Evolutionary conservation across 2,329 filamentous ascomycete genomes (phyloP), one percentile per base, ranked within the genome.

Genomic region (Epichloe gansuensis): DNA sequence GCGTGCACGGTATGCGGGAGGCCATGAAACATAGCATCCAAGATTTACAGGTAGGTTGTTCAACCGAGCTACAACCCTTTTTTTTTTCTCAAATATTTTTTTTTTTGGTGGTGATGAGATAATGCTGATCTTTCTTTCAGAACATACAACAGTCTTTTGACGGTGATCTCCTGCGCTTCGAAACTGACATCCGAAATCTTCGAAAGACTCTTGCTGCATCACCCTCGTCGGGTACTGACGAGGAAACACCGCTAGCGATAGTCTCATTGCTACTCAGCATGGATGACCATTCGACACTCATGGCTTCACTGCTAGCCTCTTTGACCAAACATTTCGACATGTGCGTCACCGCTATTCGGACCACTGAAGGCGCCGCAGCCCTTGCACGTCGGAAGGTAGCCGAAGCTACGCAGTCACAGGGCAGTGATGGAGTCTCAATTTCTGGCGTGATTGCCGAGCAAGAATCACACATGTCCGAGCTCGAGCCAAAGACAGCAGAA

Each of bases 241-340:
- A 64, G 2, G 64, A 70, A 47, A 65, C 63, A 7, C 56, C 53
- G 2, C 68, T 74, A 0, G 73, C 82, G 44, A 69, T 40, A 43
- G 48, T 76, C 2, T 68, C 74, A 4, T 71, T 81, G 42, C 71
- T 87, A n/a, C 70, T 75, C 34, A 72, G 74, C 3, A 75, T 95
- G 38, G 82, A 90, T 57, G 74, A 74, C 13, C 82, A 91, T 58
- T 90, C 90, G 0, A 82, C 87, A 56, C 81, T 84, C 60, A 91
- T 94, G 82, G 91, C 90, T 5, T 76, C 84, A 53, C 76, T 89
- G 5, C 78, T 97, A 2, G 80, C 88, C 52, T 89, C 85, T 1
- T 73, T 97, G 4, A 89, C 89, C 7, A 80, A 78, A 27, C 91
- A 97, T 68, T 96, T 95, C 64, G 91, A 97, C 66, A 80, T 95